Evolutionary conservation across 768 basidiomycete genomes (phyloP), one percentile per base, ranked within the genome.

Genomic region (Megacollybia marginata): DNA sequence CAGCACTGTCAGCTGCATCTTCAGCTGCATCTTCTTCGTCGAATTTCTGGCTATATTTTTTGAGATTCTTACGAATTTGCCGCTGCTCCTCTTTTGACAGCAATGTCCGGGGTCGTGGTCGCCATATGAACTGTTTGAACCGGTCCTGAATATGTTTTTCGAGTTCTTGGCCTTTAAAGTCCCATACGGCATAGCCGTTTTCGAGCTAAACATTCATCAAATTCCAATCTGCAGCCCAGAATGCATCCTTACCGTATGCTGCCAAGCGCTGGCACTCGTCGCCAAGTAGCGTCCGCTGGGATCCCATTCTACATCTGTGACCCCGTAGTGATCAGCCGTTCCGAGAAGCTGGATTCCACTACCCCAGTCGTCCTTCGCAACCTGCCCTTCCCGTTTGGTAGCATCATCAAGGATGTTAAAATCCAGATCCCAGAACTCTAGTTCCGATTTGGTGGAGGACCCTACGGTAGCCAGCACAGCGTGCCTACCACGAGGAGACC

Each of bases 61-160:
- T 83, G 56, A 98, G 76, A 63, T 91, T 95, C 68, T 83, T 86
- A 52, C 91, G 80, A 51, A 99, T 81, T 47, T 78, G 79, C 55
- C 83, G 83, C 61, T 96, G 92, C 52, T 92, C 82, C 46, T 96
- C 93, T 62, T 87, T 91, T 44, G 82, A 76, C 50, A 99, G 75
- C 46, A 98, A 69, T 3, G 90, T 87, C 10, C 83, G 80, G 4
- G 96, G 92, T n/a, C 96, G 85, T 20, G 95, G 94, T 33, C 96
- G 85, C 95, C 95, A 99, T 54, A 97, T 79, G 69, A 98, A 92
- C 66, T 99, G 96, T 73, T 99, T 99, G 80, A 99, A 98, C 50
- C 87, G 82, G 63, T 98, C 96, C 54, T 88, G 73, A 51, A 92
- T 82, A 46, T 85, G 83, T 63, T 90, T 88, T 63, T 87, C 78